These are phyloP conservation scores for Purpureocillium lavendulum DNA, from an alignment of 2,329 filamentous ascomycete genomes.

Conservation along the genomic window DNA sequence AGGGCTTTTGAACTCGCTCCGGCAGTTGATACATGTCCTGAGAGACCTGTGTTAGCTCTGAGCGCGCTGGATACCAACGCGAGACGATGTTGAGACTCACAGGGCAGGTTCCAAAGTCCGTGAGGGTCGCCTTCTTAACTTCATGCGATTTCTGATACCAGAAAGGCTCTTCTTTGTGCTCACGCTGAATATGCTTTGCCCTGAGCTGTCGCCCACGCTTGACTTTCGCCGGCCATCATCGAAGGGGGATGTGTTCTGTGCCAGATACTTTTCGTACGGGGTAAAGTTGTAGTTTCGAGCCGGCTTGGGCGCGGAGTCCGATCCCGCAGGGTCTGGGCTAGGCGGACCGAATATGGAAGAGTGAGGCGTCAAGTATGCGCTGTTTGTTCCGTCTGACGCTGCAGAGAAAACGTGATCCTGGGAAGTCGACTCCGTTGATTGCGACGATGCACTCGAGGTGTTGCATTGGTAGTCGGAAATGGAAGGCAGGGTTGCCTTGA, in stretches of 20 bases:
- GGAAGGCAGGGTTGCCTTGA: slow-evolving; percentile 16
- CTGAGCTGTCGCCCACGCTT: slow-evolving; percentile 18
- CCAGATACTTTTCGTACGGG: slow-evolving; percentile 43
- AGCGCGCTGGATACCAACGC: not conserved
- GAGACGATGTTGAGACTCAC: slow-evolving; percentile 20
- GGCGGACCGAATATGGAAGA: slow-evolving; percentile 28
- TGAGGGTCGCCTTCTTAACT: slow-evolving; percentile 29
- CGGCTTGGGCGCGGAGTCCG: slow-evolving; percentile 16
- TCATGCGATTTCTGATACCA: slow-evolving; percentile 33
- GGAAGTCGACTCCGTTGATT: slow-evolving; percentile 28
- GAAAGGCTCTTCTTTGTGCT: slow-evolving; percentile 36
- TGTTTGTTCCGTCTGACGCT: slow-evolving; percentile 30
- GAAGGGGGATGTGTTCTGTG: slow-evolving; percentile 3
- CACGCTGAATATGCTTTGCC: slow-evolving; percentile 34
- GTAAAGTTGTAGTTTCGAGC: slow-evolving; percentile 34
- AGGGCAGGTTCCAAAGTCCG: slow-evolving; percentile 21
- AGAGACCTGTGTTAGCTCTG: not conserved
- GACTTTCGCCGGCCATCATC: slow-evolving; percentile 11
- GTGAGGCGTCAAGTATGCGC: slow-evolving; percentile 31
- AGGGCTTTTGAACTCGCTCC: slow-evolving; percentile 39
- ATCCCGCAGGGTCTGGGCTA: slow-evolving; percentile 8
- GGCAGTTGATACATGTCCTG: slow-evolving; percentile 51
- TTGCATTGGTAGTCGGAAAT: slow-evolving; percentile 23
- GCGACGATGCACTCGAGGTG: slow-evolving; percentile 31
- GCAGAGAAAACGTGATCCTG: slow-evolving; percentile 37